phyloP scores from a whole-genome alignment of 176 grass and related monocot species.

The Neostapfia colusana region DNA sequence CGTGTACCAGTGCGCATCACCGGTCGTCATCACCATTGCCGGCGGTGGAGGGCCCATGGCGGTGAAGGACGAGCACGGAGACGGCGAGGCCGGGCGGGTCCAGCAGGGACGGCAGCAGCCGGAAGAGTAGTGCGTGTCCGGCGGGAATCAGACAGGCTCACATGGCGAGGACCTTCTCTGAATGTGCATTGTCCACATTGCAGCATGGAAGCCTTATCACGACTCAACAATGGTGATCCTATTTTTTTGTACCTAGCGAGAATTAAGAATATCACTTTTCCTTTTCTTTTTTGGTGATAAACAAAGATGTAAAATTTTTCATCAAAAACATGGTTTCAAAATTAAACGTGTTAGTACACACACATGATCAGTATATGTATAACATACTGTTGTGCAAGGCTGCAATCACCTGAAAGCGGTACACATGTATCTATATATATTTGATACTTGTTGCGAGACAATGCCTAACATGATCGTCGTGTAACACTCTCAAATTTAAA shows the following conservation, averaged over 20 bases:
- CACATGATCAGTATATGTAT: not conserved
- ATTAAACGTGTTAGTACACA: not conserved
- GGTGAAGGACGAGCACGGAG: not conserved
- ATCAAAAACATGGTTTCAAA: not conserved
- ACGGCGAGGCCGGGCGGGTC: slow-evolving; percentile 26
- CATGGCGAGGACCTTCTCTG: slow-evolving; percentile 18
- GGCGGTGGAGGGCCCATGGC: slow-evolving; percentile 7
- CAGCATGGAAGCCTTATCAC: not conserved
- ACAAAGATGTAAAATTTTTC: no score
- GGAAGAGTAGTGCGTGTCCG: not conserved
- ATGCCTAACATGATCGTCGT: no score
- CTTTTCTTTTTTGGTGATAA: no score
- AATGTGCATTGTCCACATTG: not conserved
- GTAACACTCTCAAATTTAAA: no score
- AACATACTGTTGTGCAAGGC: not conserved
- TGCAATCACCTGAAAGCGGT: not conserved
- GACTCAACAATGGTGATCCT: not conserved
- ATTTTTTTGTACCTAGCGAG: not conserved
- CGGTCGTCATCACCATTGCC: not conserved
- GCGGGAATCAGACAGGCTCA: slow-evolving; percentile 13
- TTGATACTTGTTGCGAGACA: not conserved
- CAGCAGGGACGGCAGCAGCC: slow-evolving; percentile 3
- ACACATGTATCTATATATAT: not conserved
- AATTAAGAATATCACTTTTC: no score
- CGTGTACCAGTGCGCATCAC: not conserved